A percentile compares a stretch with the other conserved stretches of the same genome.
phyloP scores from a whole-genome alignment of 2,329 filamentous ascomycete genomes.

The Grosmannia clavigera region DNA sequence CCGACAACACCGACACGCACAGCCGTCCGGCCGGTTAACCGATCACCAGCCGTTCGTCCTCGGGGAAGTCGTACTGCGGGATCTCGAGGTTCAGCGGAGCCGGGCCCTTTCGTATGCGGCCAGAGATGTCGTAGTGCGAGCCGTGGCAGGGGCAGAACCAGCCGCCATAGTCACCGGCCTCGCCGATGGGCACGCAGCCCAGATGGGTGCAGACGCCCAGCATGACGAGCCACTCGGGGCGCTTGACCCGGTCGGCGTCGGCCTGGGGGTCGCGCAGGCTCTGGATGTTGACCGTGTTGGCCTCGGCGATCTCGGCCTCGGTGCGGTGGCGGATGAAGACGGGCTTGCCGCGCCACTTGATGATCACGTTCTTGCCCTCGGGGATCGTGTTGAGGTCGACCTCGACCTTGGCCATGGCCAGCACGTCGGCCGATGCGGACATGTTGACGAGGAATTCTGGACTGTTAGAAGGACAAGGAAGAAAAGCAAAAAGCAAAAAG shows the following conservation, averaged over 20 bases:
- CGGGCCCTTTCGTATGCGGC: constrained; percentile 93
- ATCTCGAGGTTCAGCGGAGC: constrained; percentile 97
- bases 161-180: constrained; percentile 93
- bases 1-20: neutral
- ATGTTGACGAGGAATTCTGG: constrained; percentile 99
- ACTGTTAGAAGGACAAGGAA: neutral
- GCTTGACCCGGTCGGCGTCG: constrained; percentile 89
- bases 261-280: constrained; percentile 80
- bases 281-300: constrained; percentile 75
- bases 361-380: constrained; percentile 99
- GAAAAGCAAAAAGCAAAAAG: constrained; percentile 3
- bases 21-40: constrained; percentile 49
- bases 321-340: constrained; percentile 99
- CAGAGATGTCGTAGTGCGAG: constrained; percentile 99
- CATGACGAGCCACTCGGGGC: constrained; percentile 99
- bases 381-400: constrained; percentile 85
- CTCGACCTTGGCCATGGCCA: constrained; percentile 99
- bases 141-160: constrained; percentile 99
- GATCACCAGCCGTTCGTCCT: constrained; percentile 80
- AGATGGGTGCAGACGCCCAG: constrained; percentile 98
- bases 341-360: constrained; percentile 99
- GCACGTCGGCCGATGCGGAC: constrained; percentile 95
- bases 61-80: constrained; percentile 82
- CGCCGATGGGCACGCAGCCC: constrained; percentile 97
- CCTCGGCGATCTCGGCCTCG: constrained; percentile 81